Percentiles rank a stretch among this genome's conserved stretches.
These are phyloP conservation scores for Viola pubescens DNA, from an alignment of 441 rosid genomes.

Conservation along the genomic window DNA sequence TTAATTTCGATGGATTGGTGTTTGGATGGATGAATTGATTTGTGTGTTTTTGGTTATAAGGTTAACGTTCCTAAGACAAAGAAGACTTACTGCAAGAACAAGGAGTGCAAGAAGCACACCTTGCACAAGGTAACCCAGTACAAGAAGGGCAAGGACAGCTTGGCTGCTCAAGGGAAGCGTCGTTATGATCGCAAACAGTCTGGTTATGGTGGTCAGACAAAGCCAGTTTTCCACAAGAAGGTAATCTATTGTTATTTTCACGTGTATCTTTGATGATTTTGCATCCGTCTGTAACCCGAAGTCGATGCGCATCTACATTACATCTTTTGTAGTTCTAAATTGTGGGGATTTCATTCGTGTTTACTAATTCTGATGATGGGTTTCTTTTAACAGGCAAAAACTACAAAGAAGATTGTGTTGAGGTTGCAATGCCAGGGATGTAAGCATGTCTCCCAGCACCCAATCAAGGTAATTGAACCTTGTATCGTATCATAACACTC, in stretches of 20 bases:
- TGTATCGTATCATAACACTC: no score
- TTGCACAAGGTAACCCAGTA: slow-evolving; percentile 65
- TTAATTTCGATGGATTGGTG: not conserved
- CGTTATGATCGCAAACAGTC: slow-evolving; percentile 45
- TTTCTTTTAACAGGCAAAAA: slow-evolving; percentile 36
- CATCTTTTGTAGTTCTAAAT: not conserved
- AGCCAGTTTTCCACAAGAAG: slow-evolving; percentile 46
- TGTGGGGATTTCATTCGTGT: not conserved
- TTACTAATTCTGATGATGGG: not conserved
- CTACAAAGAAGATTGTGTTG: slow-evolving; percentile 62
- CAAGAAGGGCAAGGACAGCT: slow-evolving; percentile 44
- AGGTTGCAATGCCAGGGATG: slow-evolving; percentile 63
- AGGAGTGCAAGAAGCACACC: slow-evolving; percentile 65
- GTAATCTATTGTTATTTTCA: slow-evolving; percentile 6
- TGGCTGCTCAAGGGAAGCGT: slow-evolving; percentile 42
- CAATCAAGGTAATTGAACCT: slow-evolving; percentile 31
- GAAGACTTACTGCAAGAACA: slow-evolving; percentile 57
- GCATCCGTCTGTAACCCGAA: not conserved
- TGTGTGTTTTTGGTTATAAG: slow-evolving; percentile 14
- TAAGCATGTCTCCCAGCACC: slow-evolving; percentile 57
- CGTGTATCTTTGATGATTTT: not conserved
- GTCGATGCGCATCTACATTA: not conserved
- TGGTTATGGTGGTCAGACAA: slow-evolving; percentile 46
- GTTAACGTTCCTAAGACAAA: slow-evolving; percentile 64
- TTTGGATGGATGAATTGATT: not conserved